Conservation (phyloP, 768 basidiomycete species). For the Cystofilobasidium capitatum region DNA sequence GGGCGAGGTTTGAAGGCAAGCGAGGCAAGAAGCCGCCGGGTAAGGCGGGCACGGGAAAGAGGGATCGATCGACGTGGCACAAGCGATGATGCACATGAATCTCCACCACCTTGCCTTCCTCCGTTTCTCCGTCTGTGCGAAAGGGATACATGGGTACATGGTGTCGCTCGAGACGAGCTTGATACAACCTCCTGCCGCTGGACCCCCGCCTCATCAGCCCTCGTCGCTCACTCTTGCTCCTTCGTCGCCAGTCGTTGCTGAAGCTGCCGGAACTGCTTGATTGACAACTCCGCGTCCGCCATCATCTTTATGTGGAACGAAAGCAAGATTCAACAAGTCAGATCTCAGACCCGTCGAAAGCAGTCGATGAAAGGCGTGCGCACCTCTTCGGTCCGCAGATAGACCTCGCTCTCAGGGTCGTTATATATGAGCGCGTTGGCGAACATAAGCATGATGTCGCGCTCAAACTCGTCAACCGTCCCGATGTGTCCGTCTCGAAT, state of each 20-base stretch:
- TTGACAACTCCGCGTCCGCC: slow-evolving; percentile 38
- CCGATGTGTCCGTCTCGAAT: slow-evolving; percentile 74
- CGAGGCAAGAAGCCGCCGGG: not conserved
- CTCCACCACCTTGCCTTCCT: no score
- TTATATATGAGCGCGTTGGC: slow-evolving; percentile 98
- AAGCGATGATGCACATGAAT: not conserved
- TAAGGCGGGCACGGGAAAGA: not conserved
- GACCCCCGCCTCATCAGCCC: not conserved
- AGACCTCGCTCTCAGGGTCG: slow-evolving; percentile 71
- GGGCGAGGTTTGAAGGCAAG: not conserved
- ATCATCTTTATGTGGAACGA: slow-evolving; percentile 29
- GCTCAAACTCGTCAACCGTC: slow-evolving; percentile 75
- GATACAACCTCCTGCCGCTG: no score
- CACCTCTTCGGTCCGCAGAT: slow-evolving; percentile 83
- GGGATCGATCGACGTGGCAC: not conserved
- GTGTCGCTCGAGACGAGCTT: no score
- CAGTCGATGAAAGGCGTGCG: slow-evolving; percentile 32
- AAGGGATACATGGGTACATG: no score
- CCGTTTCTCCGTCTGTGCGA: no score
- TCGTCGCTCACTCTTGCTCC: not conserved
- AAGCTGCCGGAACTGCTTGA: slow-evolving; percentile 29
- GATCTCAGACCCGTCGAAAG: not conserved
- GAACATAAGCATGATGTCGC: slow-evolving; percentile 87
- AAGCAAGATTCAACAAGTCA: not conserved
- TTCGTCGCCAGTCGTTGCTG: slow-evolving; percentile 1